Evolutionary conservation across 306 rosid genomes (phyloP).

Genomic region (Delonix regia): DNA sequence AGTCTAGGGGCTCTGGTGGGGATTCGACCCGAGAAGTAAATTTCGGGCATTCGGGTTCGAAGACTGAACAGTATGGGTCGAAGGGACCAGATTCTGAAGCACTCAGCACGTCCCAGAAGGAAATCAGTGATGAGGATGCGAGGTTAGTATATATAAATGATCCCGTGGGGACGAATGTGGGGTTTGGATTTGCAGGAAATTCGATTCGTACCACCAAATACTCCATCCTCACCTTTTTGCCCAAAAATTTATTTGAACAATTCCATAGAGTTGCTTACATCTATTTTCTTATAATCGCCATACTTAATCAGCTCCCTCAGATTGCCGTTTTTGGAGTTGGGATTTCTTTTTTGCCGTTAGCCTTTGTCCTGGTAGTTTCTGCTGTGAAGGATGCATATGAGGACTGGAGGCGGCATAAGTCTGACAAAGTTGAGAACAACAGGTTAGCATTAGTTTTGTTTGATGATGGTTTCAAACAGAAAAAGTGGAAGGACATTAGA

Average conservation of each 20-base stretch:
- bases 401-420: slow-evolving; percentile 85
- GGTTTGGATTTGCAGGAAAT: slow-evolving; percentile 59
- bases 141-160: slow-evolving; percentile 66
- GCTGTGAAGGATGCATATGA: slow-evolving; percentile 89
- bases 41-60: slow-evolving; percentile 44
- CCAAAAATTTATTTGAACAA: slow-evolving; percentile 88
- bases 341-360: slow-evolving; percentile 78
- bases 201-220: slow-evolving; percentile 69
- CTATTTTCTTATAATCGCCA: slow-evolving; percentile 82
- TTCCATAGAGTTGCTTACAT: slow-evolving; percentile 94
- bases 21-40: slow-evolving; percentile 56
- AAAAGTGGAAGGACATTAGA: slow-evolving; percentile 67
- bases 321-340: slow-evolving; percentile 90
- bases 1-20: slow-evolving; percentile 55
- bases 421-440: slow-evolving; percentile 84
- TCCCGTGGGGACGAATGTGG: slow-evolving; percentile 66
- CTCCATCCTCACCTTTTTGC: slow-evolving; percentile 72
- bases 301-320: slow-evolving; percentile 95
- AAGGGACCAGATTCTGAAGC: slow-evolving; percentile 74
- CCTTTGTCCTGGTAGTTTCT: slow-evolving; percentile 79
- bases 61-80: slow-evolving; percentile 65
- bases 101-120: slow-evolving; percentile 72
- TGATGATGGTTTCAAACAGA: slow-evolving; percentile 44
- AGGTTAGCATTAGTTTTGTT: slow-evolving; percentile 69
- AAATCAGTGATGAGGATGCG: slow-evolving; percentile 78